Percentiles rank a stretch among this genome's conserved stretches.
Conservation (phyloP, 768 basidiomycete genomes). For the Mycena epipterygia region DNA sequence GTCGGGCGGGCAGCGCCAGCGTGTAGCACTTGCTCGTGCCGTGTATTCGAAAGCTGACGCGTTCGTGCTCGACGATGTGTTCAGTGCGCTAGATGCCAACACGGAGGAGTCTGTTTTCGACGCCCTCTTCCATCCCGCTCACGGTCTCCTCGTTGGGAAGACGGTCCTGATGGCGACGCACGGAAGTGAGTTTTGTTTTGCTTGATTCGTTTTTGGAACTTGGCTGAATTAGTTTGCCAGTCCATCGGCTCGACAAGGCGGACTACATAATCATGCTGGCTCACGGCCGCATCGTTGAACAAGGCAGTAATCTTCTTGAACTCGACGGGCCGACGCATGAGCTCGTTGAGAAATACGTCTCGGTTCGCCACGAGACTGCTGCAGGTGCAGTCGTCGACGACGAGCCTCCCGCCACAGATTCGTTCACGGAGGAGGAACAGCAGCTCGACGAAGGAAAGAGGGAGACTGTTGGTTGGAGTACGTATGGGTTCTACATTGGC, state of each 20-base stretch:
- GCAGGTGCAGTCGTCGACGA: not conserved
- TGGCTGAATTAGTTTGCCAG: not conserved
- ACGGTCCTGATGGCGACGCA: constrained; percentile 22
- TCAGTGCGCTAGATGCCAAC: constrained; percentile 16
- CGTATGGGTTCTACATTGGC: constrained; percentile 19
- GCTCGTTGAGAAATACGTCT: constrained; percentile 13
- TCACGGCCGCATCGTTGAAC: constrained; percentile 13
- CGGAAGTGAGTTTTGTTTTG: constrained; percentile 16
- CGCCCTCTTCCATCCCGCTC: constrained; percentile 1
- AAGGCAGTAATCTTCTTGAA: constrained; percentile 1
- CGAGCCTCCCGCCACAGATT: not conserved
- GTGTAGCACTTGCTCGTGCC: constrained; percentile 18
- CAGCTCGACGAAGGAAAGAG: constrained; percentile 18
- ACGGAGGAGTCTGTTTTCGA: constrained; percentile 18
- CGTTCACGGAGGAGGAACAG: not conserved
- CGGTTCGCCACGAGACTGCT: not conserved
- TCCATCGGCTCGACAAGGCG: constrained; percentile 17
- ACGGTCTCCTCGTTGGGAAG: constrained; percentile 2
- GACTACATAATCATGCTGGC: constrained; percentile 10
- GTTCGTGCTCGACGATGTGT: constrained; percentile 18
- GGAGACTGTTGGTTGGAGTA: constrained; percentile 11
- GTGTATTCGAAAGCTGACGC: constrained; percentile 12
- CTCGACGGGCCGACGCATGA: constrained; percentile 5
- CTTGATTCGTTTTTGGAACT: too few species aligned
- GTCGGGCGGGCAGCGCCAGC: constrained; percentile 8